These are phyloP conservation scores for Mortierella sp. DNA, from an alignment of 371 early-diverging fungal species.

Conservation along the genomic window DNA sequence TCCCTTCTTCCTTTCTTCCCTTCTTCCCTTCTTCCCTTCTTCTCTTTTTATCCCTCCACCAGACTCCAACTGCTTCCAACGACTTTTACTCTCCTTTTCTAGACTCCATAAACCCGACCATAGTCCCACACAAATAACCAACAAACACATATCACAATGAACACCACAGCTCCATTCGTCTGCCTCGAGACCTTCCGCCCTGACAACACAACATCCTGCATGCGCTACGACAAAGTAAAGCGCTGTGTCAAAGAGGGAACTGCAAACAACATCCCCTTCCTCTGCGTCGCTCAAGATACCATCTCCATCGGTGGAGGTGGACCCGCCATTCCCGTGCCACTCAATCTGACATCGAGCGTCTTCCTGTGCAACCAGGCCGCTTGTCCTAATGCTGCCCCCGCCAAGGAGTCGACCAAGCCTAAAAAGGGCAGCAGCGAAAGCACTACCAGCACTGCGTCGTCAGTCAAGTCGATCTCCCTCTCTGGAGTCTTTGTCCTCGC, in stretches of 20 bases:
- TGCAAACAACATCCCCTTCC: constrained; percentile 18
- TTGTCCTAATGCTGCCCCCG: constrained; percentile 29
- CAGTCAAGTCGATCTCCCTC: constrained; percentile 13
- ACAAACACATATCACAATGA: not conserved
- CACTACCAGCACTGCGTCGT: not conserved
- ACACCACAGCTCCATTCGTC: constrained; percentile 2
- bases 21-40: not conserved
- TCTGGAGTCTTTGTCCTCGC: constrained; percentile 25
- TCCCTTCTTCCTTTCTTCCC: not conserved
- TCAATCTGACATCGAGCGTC: constrained; percentile 18
- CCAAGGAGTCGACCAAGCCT: not conserved
- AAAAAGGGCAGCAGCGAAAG: not conserved
- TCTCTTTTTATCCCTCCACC: too few relatives aligned
- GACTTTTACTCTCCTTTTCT: not conserved
- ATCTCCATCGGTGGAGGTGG: constrained; percentile 33
- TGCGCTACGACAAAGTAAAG: constrained; percentile 31
- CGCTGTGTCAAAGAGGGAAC: constrained; percentile 19
- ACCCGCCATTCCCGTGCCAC: constrained; percentile 15
- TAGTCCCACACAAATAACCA: not conserved
- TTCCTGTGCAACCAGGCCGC: constrained; percentile 19
- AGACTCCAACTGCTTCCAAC: not conserved
- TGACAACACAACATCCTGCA: constrained; percentile 28
- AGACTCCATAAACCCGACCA: not conserved
- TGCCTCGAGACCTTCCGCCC: constrained; percentile 30
- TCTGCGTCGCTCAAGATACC: constrained; percentile 26